A percentile compares a stretch with the other conserved stretches of the same genome.
phyloP scores from a whole-genome alignment of 345 rosid species.

The rapeseed (Brassica napus) region Da-Ae NC_063434.1:29733501-29734000 shows the following conservation, averaged over 20 bases:
- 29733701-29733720: slow-evolving; percentile 47
- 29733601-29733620: slow-evolving; percentile 81
- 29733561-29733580: slow-evolving; percentile 71
- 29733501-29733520: slow-evolving; percentile 80
- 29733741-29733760: slow-evolving; percentile 73
- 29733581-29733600: slow-evolving; percentile 98
- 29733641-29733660: slow-evolving; percentile 80
- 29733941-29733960: slow-evolving; percentile 64
- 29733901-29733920: slow-evolving; percentile 40
- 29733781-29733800: slow-evolving; percentile 71
- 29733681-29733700: slow-evolving; percentile 70
- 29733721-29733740: slow-evolving; percentile 71
- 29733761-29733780: slow-evolving; percentile 51
- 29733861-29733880: slow-evolving; percentile 98
- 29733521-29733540: slow-evolving; percentile 90
- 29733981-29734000: slow-evolving; percentile 69
- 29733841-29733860: slow-evolving; percentile 85
- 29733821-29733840: slow-evolving; percentile 60
- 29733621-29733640: slow-evolving; percentile 58
- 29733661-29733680: slow-evolving; percentile 71
- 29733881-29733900: slow-evolving; percentile 96
- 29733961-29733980: slow-evolving; percentile 75
- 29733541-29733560: slow-evolving; percentile 93
- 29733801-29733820: slow-evolving; percentile 87
- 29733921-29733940: slow-evolving; percentile 40